Base-by-base conservation (phyloP, 148 eudicot species). In the Cornus controversa region DNA sequence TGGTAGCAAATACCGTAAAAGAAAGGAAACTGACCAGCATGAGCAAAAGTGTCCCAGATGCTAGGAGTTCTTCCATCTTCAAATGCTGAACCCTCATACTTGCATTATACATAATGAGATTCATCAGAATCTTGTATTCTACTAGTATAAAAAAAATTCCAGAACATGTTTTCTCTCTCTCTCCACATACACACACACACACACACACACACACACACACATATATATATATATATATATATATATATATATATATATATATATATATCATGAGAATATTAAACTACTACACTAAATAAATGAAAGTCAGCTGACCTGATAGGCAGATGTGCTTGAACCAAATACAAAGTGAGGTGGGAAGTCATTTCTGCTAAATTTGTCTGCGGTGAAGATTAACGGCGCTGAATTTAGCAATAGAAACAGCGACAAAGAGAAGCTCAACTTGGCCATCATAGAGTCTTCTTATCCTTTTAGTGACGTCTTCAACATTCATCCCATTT, bases 1-100 rank as follows among this genome's bases (percentile, higher is more conserved):
- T n/a, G n/a, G n/a, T n/a, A n/a, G n/a, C n/a, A n/a, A n/a, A n/a
- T n/a, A n/a, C n/a, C n/a, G n/a, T n/a, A n/a, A n/a, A n/a, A n/a
- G n/a, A n/a, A n/a, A n/a, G n/a, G n/a, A n/a, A n/a, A 70, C 73
- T 28, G 18, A 85, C 88, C 88, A 60, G 77, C 29, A 42, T 80
- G 88, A 71, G 90, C 82, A 76, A 80, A 84, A n/a, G 82, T 87
- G 71, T 87, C 90, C 85, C 82, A 87, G 66, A 80, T 80, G 82
- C 77, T 78, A 22, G 84, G 82, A 42, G 80, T 82, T 27, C 84
- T 82, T 69, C 90, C 90, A 76, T 87, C 87, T 58, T 84, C 82
- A 36, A 74, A 84, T 72, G 84, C 82, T 18, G 90, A 87, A 1
- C 90, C 90, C 75, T 87, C 90, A 22, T 72, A 79, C 90, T 87